Evolutionary conservation across 1,284 basidiomycete genomes (phyloP), one percentile per base, ranked within the genome.

Genomic region (Ganoderma lingzhi): DNA sequence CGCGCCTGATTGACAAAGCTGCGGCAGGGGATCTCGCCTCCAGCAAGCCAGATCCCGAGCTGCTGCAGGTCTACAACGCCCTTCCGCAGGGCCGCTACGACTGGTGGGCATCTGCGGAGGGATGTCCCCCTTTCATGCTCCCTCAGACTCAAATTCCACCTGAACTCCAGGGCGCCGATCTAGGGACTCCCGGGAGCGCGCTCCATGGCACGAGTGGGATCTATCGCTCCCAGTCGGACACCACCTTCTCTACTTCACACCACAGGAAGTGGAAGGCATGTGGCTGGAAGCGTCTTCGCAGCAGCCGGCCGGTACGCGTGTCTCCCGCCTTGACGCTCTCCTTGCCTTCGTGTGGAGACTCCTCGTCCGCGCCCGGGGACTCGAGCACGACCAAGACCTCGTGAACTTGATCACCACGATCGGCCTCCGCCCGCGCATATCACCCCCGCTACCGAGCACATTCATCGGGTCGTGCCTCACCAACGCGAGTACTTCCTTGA

Each of bases 311-410:
- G 42, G 60, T 19, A 41, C 39, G n/a, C 71, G 65, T 32, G 71
- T 80, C 71, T 83, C 81, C 68, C 79, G 80, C 63, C 78, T 84
- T n/a, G 84, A 85, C 73, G 80, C 83, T 1, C 77, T 86, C 32
- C 78, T 82, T 12, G 82, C 82, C 1, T 83, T 84, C 73, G 63
- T 85, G 19, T 85, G 84, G 84, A 69, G 74, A 2, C 71, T 80
- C 37, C 75, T 84, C 59, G 77, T 81, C 45, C 80, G 80, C 55
- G 82, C 83, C 4, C 78, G 81, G 6, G 70, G 70, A 1, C 66
- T 79, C 28, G 66, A 41, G 4, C 67, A 74, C 9, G 75, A 78
- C 28, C 68, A 73, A 10, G 45, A 65, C 6, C 67, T 53, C 6
- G 73, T 78, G 53, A 74, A 79, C 65, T 71, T 80, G 42, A 75